These are phyloP conservation scores for Rhododendron vialii DNA, from an alignment of 148 eudicot species.

Conservation along the genomic window DNA sequence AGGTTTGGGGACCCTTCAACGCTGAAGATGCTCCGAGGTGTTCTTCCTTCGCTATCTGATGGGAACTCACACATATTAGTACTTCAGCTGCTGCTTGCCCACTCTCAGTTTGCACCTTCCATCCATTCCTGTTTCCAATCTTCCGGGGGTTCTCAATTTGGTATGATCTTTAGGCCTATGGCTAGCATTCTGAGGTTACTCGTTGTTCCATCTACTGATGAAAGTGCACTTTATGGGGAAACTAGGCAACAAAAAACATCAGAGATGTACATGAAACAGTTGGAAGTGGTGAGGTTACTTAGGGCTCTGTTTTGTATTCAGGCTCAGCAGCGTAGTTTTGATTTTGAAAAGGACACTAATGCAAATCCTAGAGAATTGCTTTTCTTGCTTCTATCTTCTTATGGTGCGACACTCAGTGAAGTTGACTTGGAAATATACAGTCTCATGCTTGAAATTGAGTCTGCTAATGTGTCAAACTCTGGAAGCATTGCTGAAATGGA, in stretches of 20 bases:
- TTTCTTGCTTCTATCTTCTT: constrained; percentile 65
- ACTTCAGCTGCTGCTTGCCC: constrained; percentile 76
- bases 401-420: constrained; percentile 80
- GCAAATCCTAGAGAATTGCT: constrained; percentile 59
- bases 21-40: constrained; percentile 45
- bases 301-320: constrained; percentile 45
- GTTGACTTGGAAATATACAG: constrained; percentile 72
- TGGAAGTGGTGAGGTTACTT: constrained; percentile 78
- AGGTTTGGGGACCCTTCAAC: constrained; percentile 77
- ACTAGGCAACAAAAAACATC: constrained; percentile 16
- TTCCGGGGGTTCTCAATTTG: constrained; percentile 38
- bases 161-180: constrained; percentile 66
- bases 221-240: constrained; percentile 7
- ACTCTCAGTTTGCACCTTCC: constrained; percentile 66
- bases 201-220: constrained; percentile 21
- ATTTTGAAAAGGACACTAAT: constrained; percentile 44
- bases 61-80: constrained; percentile 43
- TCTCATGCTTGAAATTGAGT: constrained; percentile 59
- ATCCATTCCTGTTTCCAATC: constrained; percentile 30
- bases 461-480: constrained; percentile 23
- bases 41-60: constrained; percentile 44
- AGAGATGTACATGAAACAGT: constrained; percentile 28
- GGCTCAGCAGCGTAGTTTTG: constrained; percentile 31
- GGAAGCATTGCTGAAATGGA: constrained; percentile 59
- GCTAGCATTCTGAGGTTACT: constrained; percentile 64